Evolutionary conservation across 2,329 filamentous ascomycete genomes (phyloP).

Genomic region (Zasmidium citrigriseum): DNA sequence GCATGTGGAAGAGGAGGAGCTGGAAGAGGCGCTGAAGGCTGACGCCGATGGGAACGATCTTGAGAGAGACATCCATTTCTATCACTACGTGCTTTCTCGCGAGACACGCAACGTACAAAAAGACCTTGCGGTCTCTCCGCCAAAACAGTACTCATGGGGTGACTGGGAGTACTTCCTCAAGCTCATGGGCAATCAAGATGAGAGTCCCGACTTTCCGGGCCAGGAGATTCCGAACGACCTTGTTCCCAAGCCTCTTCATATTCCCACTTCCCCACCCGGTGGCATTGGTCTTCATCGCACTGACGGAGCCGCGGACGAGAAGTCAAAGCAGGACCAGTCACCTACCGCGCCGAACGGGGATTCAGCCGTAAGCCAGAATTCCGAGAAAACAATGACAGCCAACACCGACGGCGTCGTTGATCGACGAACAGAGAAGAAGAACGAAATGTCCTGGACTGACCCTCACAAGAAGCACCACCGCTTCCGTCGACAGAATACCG

Average conservation of each 20-base stretch:
- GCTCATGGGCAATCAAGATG: conserved; percentile 49
- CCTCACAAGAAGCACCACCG: conserved; percentile 17
- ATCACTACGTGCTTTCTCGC: conserved; percentile 49
- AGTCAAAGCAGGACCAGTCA: not conserved
- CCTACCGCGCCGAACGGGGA: not conserved
- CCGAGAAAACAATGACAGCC: not conserved
- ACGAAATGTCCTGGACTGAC: conserved; percentile 17
- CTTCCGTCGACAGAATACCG: conserved; percentile 15
- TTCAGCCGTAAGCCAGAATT: not conserved
- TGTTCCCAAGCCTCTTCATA: conserved; percentile 2
- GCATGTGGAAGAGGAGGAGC: conserved; percentile 42
- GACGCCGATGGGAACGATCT: conserved; percentile 43
- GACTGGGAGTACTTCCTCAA: conserved; percentile 53
- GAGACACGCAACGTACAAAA: conserved; percentile 47
- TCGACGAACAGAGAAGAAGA: conserved; percentile 16
- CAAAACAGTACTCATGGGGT: conserved; percentile 37
- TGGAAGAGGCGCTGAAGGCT: conserved; percentile 36
- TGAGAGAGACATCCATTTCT: conserved; percentile 54
- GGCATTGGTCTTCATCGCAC: not conserved
- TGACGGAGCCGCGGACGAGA: not conserved
- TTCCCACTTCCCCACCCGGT: not conserved
- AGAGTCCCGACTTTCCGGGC: conserved; percentile 30
- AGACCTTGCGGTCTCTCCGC: conserved; percentile 41
- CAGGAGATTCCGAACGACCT: conserved; percentile 12
- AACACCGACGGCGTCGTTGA: conserved; percentile 26